Base-by-base conservation (phyloP, 352 stramenopile genomes). In the Phytophthora cajani region DNA sequence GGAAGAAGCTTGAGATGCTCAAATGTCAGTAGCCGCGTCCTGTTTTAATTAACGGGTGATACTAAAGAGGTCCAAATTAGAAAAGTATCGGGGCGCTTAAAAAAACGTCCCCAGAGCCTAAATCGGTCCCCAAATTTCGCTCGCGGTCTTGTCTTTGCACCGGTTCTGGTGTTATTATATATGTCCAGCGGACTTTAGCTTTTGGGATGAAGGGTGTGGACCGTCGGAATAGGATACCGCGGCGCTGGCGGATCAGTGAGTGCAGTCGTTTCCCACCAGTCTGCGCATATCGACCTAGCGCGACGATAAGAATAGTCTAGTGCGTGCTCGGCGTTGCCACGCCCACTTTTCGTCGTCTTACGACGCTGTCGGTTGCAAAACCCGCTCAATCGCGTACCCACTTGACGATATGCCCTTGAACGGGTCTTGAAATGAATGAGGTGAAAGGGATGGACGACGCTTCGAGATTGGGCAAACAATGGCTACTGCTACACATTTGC, bases 91-190 rank as follows among this genome's bases (percentile, higher is more conserved):
- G 55, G 9, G 21, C 11, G 19, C 17, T 32, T 56, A 46, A 69
- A 72, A 66, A 72, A 66, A 72, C 69, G 64, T 72, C 69, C 63
- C 63, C 64, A 76, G 11, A 72, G 32, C 19, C 42, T 58, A 42
- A 70, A 65, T 70, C 52, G 27, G 69, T 72, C 63, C 53, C 63
- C 69, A 72, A 64, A 55, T 4, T 17, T 55, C 30, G 38, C 16
- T 36, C 10, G 5, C 23, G 64, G 8, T 23, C 64, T 12, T 23
- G 59, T 23, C 21, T 67, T 61, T 69, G 62, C 0, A 36, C 53
- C n/a, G 62, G 40, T 21, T 69, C 21, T 64, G 23, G 19, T 51
- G 50, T 33, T 36, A 32, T 60, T 52, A 23, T 1, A 16, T 52
- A 23, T 1, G 19, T 25, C 7, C 44, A 19, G 19, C 42, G 10